Evolutionary conservation across 2,329 filamentous ascomycete genomes (phyloP).

Genomic region (Domatiomyces globalis): DNA sequence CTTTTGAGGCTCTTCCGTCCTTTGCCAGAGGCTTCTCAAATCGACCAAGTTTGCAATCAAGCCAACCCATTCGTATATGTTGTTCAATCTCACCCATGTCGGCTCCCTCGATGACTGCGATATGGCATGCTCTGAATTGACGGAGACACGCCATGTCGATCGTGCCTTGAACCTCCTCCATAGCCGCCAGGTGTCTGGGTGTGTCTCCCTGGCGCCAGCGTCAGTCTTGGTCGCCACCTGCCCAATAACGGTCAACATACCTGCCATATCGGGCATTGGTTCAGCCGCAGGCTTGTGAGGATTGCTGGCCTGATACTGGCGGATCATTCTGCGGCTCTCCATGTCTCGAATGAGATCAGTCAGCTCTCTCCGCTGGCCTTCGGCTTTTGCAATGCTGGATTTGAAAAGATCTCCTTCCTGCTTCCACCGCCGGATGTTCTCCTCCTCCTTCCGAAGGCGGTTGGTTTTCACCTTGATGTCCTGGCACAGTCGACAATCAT

Average conservation of each 20-base stretch:
- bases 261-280: background rate
- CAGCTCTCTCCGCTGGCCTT: slow-evolving; percentile 7
- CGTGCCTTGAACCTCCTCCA: background rate
- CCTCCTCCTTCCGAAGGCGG: slow-evolving; percentile 8
- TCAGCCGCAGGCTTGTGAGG: background rate
- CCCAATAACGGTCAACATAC: background rate
- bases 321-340: slow-evolving; percentile 1
- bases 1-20: background rate
- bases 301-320: background rate
- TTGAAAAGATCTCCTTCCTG: slow-evolving; percentile 11
- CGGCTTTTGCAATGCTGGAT: slow-evolving; percentile 14
- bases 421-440: slow-evolving; percentile 15
- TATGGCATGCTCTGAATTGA: background rate
- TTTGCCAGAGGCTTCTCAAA: background rate
- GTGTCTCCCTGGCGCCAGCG: background rate
- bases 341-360: slow-evolving; percentile 11
- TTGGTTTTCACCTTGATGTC: slow-evolving; percentile 14
- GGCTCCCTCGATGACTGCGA: background rate
- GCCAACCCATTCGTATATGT: background rate
- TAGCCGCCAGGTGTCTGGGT: background rate
- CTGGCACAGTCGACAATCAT: slow-evolving; percentile 14
- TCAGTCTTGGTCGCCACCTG: background rate
- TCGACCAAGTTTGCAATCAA: background rate
- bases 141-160: background rate
- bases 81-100: background rate